Conservation (phyloP, 2,329 filamentous ascomycete genomes). For the Monosporascus sp. region DNA sequence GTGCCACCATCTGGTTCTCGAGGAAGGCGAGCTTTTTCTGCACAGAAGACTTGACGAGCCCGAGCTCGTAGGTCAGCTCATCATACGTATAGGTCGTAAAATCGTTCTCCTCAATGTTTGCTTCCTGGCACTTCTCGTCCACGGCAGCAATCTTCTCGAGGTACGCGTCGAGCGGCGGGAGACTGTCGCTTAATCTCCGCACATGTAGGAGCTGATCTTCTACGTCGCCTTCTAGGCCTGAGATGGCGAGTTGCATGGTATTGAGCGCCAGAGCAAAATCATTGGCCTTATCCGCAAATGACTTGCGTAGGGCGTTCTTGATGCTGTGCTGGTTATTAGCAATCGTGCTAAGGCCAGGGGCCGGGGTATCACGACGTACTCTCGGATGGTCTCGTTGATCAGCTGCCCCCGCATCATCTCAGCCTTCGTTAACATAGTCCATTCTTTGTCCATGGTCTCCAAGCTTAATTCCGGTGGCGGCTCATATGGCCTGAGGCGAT, state of each 20-base stretch:
- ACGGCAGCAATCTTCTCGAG: slow-evolving; percentile 80
- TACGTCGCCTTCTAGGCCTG: slow-evolving; percentile 92
- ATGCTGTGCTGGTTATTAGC: slow-evolving; percentile 51
- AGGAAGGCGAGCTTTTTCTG: slow-evolving; percentile 95
- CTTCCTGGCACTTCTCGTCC: slow-evolving; percentile 86
- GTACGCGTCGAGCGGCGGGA: slow-evolving; percentile 86
- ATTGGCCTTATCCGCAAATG: slow-evolving; percentile 96
- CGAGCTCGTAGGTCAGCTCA: slow-evolving; percentile 88
- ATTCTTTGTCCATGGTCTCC: slow-evolving; percentile 77
- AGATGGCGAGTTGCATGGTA: slow-evolving; percentile 90
- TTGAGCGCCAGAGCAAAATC: slow-evolving; percentile 95
- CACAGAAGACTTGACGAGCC: slow-evolving; percentile 84
- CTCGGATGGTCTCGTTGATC: slow-evolving; percentile 97
- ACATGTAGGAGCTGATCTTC: slow-evolving; percentile 92
- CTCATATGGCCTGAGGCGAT: slow-evolving; percentile 84
- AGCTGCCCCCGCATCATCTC: slow-evolving; percentile 87
- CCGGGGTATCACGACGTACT: slow-evolving; percentile 47
- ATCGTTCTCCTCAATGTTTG: slow-evolving; percentile 98
- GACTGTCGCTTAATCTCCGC: slow-evolving; percentile 74
- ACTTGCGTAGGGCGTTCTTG: slow-evolving; percentile 87
- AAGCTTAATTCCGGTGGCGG: slow-evolving; percentile 79
- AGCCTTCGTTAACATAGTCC: slow-evolving; percentile 71
- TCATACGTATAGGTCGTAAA: slow-evolving; percentile 99
- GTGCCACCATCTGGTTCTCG: slow-evolving; percentile 96
- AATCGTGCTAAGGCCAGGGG: not conserved